phyloP scores from a whole-genome alignment of 805 yeast species.

The Metschnikowia peoriensis region DNA sequence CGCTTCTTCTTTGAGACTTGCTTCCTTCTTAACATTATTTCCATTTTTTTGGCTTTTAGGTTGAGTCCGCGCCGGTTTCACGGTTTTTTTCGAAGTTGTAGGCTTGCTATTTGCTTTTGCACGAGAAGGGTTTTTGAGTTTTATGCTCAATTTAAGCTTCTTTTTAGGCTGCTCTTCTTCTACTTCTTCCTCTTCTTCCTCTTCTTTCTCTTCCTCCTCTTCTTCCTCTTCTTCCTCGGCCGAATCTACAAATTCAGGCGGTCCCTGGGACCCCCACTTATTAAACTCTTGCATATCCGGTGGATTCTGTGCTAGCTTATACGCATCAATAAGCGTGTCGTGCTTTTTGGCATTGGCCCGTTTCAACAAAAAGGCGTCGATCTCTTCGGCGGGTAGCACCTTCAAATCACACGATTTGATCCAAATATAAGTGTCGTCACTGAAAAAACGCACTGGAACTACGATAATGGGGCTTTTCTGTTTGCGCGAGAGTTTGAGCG shows the following conservation, averaged over 20 bases:
- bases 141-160: conserved; percentile 20
- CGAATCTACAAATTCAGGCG: conserved; percentile 32
- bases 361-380: conserved; percentile 35
- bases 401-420: conserved; percentile 52
- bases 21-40: background rate
- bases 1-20: background rate
- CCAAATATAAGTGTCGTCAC: conserved; percentile 75
- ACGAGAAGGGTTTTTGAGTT: conserved; percentile 13
- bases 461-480: conserved; percentile 15
- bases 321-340: conserved; percentile 49
- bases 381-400: conserved; percentile 40
- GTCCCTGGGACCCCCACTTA: conserved; percentile 40
- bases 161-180: conserved; percentile 37
- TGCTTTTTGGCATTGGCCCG: conserved; percentile 37
- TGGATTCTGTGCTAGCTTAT: conserved; percentile 49
- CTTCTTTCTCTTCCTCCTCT: conserved; percentile 42
- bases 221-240: conserved; percentile 37
- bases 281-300: conserved; percentile 43
- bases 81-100: conserved; percentile 13
- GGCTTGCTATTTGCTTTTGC: conserved; percentile 1
- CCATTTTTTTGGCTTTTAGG: background rate
- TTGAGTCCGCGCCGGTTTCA: conserved; percentile 3
- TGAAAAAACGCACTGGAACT: conserved; percentile 63
- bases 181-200: conserved; percentile 35
- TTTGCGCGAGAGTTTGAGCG: conserved; percentile 25